A percentile compares a stretch with the other conserved stretches of the same genome.
phyloP scores from a whole-genome alignment of 2,329 filamentous ascomycete species.

The Exophiala oligosperma region DNA sequence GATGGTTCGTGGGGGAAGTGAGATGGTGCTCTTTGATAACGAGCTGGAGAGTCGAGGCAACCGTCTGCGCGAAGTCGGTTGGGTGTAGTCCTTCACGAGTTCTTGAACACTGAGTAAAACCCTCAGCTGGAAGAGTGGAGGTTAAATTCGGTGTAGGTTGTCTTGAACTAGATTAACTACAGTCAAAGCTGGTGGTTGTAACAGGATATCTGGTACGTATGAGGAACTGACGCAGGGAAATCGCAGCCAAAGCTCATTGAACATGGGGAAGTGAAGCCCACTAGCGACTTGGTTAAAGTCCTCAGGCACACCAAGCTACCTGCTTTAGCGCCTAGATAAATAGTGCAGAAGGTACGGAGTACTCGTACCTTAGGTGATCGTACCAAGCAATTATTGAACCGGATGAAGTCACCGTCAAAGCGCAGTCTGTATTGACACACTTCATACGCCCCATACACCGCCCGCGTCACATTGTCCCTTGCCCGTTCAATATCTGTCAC shows the following conservation, averaged over 20 bases:
- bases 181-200: background rate
- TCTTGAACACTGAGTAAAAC: too few relatives aligned
- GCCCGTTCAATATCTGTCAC: background rate
- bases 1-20: conserved; percentile 23
- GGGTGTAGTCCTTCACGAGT: too few relatives aligned
- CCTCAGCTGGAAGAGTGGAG: background rate
- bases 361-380: too few relatives aligned
- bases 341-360: too few relatives aligned
- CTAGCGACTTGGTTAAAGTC: background rate
- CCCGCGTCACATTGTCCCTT: too few relatives aligned
- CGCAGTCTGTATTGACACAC: background rate
- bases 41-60: background rate
- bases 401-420: conserved; percentile 1
- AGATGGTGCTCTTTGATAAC: conserved; percentile 14
- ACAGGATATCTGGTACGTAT: background rate
- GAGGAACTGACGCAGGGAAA: background rate
- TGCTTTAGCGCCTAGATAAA: too few relatives aligned
- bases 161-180: background rate
- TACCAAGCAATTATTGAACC: background rate
- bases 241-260: conserved; percentile 1
- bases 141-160: background rate
- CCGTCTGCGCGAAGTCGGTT: background rate
- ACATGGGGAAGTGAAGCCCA: background rate
- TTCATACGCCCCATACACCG: background rate
- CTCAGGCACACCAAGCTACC: background rate